Evolutionary conservation across 495 filamentous ascomycete genomes (phyloP), one percentile per base, ranked within the genome.

Genomic region (Podospora fimiseda): DNA sequence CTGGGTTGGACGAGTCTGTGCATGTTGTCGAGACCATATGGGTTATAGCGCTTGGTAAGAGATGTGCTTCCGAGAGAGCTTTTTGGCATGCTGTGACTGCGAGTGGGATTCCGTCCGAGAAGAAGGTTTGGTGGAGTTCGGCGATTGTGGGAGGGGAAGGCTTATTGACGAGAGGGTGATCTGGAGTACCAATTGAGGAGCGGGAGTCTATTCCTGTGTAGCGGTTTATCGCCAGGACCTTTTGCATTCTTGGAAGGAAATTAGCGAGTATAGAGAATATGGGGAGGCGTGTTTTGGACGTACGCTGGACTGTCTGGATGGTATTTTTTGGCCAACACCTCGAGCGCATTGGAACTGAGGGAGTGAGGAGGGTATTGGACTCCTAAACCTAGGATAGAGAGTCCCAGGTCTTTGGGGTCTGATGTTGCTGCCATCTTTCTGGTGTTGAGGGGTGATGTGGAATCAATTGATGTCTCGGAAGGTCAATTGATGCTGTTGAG

Each of bases 1-100:
- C 83, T 7, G 83, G 83, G 61, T 82, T 85, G 20, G 82, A 83
- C n/a, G 77, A 78, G 58, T 84, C 78, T 23, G 83, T 87, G 50
- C 80, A 82, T 18, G 83, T 86, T 0, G 83, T 84, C 15, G 80
- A 80, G 11, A 86, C 79, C 47, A 83, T 72, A 59, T 86, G 84
- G 19, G 83, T 87, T 49, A 86, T 78, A 9, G 83, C 70, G 1
- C 58, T 55, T 1, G 72, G 53, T 22, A 66, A 67, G 9, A 79
- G 64, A 14, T 70, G 67, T 36, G 77, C 74, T 64, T 82, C 82
- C 43, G 58, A 45, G n/a, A 87, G 67, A 0, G 83, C 83, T 59
- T 84, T 84, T 21, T 70, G 65, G 33, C 79, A 72, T 24, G 83
- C 83, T 19, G 66, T 69, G 20, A 80, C 68, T 4, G 83, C 78